These are phyloP conservation scores for Syzygium aqueum DNA, from an alignment of 345 rosid genomes.

Conservation along the genomic window DNA sequence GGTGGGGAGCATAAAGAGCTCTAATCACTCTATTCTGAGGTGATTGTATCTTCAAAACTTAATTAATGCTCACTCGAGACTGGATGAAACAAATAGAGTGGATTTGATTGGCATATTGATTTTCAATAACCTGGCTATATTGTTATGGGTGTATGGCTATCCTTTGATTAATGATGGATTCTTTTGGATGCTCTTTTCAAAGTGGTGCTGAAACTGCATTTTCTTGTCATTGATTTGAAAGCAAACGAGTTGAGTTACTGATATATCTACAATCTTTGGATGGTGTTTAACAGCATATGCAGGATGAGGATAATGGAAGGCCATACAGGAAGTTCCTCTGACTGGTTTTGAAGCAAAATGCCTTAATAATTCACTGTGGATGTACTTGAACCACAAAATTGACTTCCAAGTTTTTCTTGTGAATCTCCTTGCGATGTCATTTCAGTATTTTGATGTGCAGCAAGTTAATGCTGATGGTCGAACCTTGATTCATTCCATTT, in stretches of 20 bases:
- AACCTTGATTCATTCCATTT: neutral
- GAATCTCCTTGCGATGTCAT: neutral
- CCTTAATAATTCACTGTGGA: constrained; percentile 1
- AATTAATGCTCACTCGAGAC: neutral
- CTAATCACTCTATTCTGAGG: neutral
- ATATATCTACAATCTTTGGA: neutral
- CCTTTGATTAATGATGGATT: neutral
- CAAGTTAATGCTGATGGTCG: neutral
- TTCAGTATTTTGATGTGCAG: neutral
- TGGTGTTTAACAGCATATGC: constrained; percentile 58
- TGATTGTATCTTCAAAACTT: neutral
- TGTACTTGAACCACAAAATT: neutral
- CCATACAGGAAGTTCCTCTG: constrained; percentile 77
- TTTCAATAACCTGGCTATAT: neutral
- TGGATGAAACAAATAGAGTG: neutral
- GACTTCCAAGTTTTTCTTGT: neutral
- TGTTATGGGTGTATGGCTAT: neutral
- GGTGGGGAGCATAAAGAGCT: neutral
- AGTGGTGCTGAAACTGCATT: neutral
- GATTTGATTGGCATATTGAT: neutral
- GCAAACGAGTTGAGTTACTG: neutral
- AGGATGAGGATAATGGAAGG: constrained; percentile 88
- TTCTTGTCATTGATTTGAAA: neutral
- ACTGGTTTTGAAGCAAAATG: constrained; percentile 5
- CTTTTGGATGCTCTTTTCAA: neutral